Evolutionary conservation across 345 rosid species (phyloP), one percentile per base, ranked within the genome.

Genomic region (Punica granatum): DNA sequence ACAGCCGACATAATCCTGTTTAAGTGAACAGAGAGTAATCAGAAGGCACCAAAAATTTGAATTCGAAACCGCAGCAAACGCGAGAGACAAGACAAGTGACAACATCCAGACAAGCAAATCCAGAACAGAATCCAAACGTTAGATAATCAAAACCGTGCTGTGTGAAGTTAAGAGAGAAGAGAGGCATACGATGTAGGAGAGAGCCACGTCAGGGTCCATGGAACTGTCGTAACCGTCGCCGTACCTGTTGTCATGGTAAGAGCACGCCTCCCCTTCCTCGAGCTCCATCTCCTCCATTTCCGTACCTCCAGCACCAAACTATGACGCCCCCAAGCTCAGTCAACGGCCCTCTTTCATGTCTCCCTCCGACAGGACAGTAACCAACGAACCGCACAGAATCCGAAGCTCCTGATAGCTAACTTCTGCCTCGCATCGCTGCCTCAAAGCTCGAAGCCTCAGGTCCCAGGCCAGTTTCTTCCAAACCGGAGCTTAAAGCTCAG

Each of bases 201-300:
- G 49, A 42, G 53, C 58, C 48, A 62, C 60, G 42, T 71, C 74
- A 23, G 74, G 74, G 69, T 71, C 69, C 4, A 42, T 11, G 56
- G 58, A 44, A n/a, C 58, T 64, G 16, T 44, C 74, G 26, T 53
- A 43, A 42, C 39, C 69, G 19, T 43, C 69, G 51, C 13, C 35
- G 26, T 42, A 21, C 4, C 31, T 41, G 18, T 60, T 31, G 28
- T 14, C 35, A 6, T 56, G 64, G 64, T 33, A 65, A 15, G 60
- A 32, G 59, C 59, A 71, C 33, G 74, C 74, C 64, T 71, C 74
- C 31, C 74, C 74, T 66, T 71, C 74, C 74, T 71, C 74, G 41
- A 65, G 74, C 69, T 71, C 74, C 42, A 60, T 54, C 39, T 65
- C 74, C 49, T 65, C 69, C 74, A 64, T 51, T 51, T 44, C 56